Evolutionary conservation across 441 rosid genomes (phyloP), one percentile per base, ranked within the genome.

Genomic region (Pelargonium cotyledonis): DNA sequence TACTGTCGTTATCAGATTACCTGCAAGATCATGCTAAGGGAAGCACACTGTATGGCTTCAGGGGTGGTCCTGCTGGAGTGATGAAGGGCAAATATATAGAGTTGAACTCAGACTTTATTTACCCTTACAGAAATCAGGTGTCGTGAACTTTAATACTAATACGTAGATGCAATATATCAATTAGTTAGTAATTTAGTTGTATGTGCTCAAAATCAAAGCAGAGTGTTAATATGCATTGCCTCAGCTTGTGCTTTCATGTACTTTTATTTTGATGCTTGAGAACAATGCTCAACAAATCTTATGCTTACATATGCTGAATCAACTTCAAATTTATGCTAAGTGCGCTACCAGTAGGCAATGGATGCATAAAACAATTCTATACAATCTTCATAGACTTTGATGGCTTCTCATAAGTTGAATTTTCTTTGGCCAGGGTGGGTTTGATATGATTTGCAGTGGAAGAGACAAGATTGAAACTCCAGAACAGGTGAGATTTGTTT

Each of bases 361-460:
- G 18, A n/a, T 51, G 19, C 18, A n/a, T 51, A 51, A 51, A 51
- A 4, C 19, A 62, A 1, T 18, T 14, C 3, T 35, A 15, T 29
- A 53, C 14, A 16, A 47, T 65, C 23, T 49, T 7, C 21, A 53
- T n/a, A 62, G 5, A 3, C 63, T 72, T 8, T 65, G 64, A 49
- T 43, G 55, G 18, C 0, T 69, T 58, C 6, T 4, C 21, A 47
- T 57, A 11, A 55, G 18, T 49, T 29, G 46, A 12, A n/a, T 3
- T 68, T 29, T 66, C 40, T 55, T 46, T 63, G 0, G 43, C 51
- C 80, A 95, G 99, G 98, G 99, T 80, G 99, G 99, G 65, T 95
- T 95, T 74, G 99, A 92, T 81, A 95, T 95, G 98, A 95, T 95
- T 67, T 86, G 96, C 83, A 95, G 99, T 86, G 98, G 99, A 68